Evolutionary conservation across 31 red algal species (phyloP), one percentile per base, ranked within the genome.

Genomic region (Odonthalia washingtoniensis): DNA sequence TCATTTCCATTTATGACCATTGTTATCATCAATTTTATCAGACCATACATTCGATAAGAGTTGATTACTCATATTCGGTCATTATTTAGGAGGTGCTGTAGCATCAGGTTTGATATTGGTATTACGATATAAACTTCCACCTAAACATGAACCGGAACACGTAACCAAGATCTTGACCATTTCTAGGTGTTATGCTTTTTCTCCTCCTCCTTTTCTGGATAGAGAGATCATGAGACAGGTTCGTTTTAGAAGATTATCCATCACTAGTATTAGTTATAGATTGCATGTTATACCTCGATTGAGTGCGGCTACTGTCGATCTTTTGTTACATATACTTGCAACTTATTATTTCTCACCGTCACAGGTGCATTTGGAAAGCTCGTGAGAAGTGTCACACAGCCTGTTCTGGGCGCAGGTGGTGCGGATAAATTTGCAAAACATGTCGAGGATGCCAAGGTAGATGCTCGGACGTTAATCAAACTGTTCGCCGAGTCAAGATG

Each of bases 271-370:
- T 3, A 90, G 91, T 34, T 46, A 76, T 38, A 86, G 90, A 12
- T 79, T 90, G 39, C 90, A 96, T 72, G 38, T 93, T 3, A 90
- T 96, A 53, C 95, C 95, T 57, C 85, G 95, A n/a, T 70, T 92
- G 32, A 81, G 62, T 14, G 82, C 95, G 36, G 86, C 90, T 3
- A 89, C 85, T 65, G 49, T 96, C 32, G 95, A 96, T 67, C 89
- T 90, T 33, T 68, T 96, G 46, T 43, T 96, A 40, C 24, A 81
- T 1, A 61, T 53, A 61, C 70, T 90, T 43, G 84, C 95, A 43
- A 73, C 65, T 1, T 91, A 87, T 76, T 79, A 90, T 40, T 93
- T 86, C 90, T 53, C 42, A 12, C 37, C 41, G 40, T 86, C 1
- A 72, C 75, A 33, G 46, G 76, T 49, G 80, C 86, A 18, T 36